Conservation (phyloP, 2,329 filamentous ascomycete species). For the Davidsoniella australis region DNA sequence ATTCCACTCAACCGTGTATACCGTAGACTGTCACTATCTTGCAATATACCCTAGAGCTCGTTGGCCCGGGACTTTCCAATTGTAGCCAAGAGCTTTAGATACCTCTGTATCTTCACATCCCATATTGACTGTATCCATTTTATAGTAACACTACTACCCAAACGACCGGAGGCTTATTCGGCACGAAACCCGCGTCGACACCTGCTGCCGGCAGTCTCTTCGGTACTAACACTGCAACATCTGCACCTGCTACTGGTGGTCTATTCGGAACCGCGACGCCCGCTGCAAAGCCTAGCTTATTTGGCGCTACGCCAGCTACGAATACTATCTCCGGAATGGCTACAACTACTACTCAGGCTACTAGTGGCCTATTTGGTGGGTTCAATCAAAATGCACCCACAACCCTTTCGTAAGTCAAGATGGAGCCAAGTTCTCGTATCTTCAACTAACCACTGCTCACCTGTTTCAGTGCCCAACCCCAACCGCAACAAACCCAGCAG, state of each 20-base stretch:
- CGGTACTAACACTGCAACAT: constrained; percentile 17
- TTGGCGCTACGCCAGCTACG: neutral
- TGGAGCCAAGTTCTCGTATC: neutral
- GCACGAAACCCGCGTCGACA: constrained; percentile 10
- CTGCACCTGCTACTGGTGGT: constrained; percentile 15
- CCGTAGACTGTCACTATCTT: too few species aligned
- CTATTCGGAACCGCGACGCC: constrained; percentile 11
- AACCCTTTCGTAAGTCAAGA: neutral
- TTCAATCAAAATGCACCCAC: constrained; percentile 1
- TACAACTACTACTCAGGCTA: constrained; percentile 13
- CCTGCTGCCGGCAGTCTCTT: constrained; percentile 23
- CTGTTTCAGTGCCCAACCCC: constrained; percentile 4
- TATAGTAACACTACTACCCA: constrained; percentile 12
- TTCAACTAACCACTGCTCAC: neutral
- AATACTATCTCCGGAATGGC: neutral
- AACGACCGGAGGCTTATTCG: constrained; percentile 2
- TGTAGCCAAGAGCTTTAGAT: too few species aligned
- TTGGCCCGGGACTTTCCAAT: too few species aligned
- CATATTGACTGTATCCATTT: too few species aligned
- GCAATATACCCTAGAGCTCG: too few species aligned
- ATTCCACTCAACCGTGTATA: too few species aligned
- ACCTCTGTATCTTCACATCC: too few species aligned
- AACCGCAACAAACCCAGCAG: constrained; percentile 26
- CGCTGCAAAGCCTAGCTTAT: constrained; percentile 10
- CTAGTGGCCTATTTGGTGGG: constrained; percentile 13